phyloP scores from a whole-genome alignment of 83 land plant species.

The Picea mariana region DNA sequence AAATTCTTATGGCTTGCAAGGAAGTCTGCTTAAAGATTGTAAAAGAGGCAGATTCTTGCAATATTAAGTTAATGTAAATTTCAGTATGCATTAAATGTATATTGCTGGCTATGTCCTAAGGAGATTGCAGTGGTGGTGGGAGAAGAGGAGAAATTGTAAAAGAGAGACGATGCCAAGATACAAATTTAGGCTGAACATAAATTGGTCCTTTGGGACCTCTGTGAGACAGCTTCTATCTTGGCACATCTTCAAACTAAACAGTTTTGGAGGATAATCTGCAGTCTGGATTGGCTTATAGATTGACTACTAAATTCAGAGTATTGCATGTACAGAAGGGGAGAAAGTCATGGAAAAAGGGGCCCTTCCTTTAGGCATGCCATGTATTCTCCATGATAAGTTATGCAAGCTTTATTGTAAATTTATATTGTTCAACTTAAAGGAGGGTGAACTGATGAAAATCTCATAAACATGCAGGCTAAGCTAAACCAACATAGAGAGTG shows the following conservation, averaged over 20 bases:
- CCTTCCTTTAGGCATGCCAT: slow-evolving; percentile 1
- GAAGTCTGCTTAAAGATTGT: background rate
- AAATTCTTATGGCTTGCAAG: slow-evolving; percentile 9
- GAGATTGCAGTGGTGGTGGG: background rate
- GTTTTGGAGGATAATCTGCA: too few relatives aligned
- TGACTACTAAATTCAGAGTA: background rate
- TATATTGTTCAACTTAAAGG: background rate
- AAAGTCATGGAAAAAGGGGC: slow-evolving; percentile 2
- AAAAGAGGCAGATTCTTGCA: slow-evolving; percentile 11
- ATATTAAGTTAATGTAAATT: slow-evolving; percentile 1
- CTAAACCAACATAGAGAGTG: background rate
- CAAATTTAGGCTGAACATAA: background rate
- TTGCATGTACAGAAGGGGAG: background rate
- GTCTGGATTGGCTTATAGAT: background rate
- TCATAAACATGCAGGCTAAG: background rate
- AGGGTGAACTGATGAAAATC: background rate
- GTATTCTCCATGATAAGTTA: slow-evolving; percentile 9
- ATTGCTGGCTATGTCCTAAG: slow-evolving; percentile 2
- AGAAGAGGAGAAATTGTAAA: background rate
- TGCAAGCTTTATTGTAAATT: background rate
- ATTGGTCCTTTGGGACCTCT: background rate
- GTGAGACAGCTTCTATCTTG: background rate
- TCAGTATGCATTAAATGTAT: slow-evolving; percentile 12
- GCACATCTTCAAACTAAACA: background rate
- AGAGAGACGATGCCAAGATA: background rate